A percentile compares a stretch with the other conserved stretches of the same genome.
These are phyloP conservation scores for Tilletia setariae DNA, from an alignment of 1,284 basidiomycete species.

Conservation along the genomic window DNA sequence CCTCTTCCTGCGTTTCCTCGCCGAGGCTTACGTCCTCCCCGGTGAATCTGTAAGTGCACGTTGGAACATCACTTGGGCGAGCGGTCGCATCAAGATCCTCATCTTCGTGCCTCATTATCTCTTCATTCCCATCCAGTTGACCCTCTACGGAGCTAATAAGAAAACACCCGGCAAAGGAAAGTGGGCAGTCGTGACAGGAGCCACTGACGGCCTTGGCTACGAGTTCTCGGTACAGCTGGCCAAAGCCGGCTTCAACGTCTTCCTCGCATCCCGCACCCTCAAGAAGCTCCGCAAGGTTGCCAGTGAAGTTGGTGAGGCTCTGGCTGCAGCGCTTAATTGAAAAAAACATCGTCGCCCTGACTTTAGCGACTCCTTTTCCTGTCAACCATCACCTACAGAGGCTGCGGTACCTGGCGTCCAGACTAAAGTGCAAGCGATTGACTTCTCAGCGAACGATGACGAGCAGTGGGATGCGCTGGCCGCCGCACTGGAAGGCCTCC, in stretches of 20 bases:
- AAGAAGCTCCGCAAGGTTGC: slow-evolving; percentile 68
- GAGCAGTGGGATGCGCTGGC: slow-evolving; percentile 59
- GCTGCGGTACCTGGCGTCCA: slow-evolving; percentile 55
- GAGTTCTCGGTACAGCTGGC: slow-evolving; percentile 70
- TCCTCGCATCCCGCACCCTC: slow-evolving; percentile 77
- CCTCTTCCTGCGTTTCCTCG: neutral
- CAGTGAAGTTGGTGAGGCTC: slow-evolving; percentile 69
- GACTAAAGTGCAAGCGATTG: slow-evolving; percentile 71
- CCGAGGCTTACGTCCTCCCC: slow-evolving; percentile 3
- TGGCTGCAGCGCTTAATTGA: no score
- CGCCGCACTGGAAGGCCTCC: slow-evolving; percentile 61
- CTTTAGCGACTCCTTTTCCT: no score
- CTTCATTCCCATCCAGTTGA: slow-evolving; percentile 15
- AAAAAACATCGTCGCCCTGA: no score
- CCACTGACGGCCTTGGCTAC: slow-evolving; percentile 70
- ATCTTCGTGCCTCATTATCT: neutral
- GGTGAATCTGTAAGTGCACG: neutral
- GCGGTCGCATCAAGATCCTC: no score
- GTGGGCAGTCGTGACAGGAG: slow-evolving; percentile 65
- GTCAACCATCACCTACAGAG: no score
- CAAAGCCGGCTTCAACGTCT: slow-evolving; percentile 78
- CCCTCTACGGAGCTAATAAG: slow-evolving; percentile 43
- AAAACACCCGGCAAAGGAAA: slow-evolving; percentile 35
- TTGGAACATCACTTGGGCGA: no score
- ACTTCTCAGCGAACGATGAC: slow-evolving; percentile 66